Conservation (phyloP, 1,139 yeast species). For the Hanseniaspora uvarum region DNA sequence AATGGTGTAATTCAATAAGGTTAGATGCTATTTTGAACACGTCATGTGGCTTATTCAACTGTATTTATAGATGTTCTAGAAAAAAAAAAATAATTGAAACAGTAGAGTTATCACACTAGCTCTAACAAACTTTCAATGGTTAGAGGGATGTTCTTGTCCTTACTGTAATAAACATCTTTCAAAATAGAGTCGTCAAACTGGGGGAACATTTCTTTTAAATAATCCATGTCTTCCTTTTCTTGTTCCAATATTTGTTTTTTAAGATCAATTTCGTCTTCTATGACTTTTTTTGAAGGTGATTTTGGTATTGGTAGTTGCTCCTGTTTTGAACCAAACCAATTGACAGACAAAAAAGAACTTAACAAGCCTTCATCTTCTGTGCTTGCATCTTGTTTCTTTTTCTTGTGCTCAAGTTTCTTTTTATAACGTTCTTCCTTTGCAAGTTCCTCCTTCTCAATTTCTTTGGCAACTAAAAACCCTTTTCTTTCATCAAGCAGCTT, state of each 20-base stretch:
- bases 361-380: neutral
- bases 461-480: constrained; percentile 20
- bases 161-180: constrained; percentile 58
- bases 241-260: constrained; percentile 30
- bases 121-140: constrained; percentile 58
- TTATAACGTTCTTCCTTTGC: neutral
- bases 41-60: too few species aligned
- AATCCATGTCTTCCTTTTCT: constrained; percentile 36
- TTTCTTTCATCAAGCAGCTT: constrained; percentile 38
- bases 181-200: constrained; percentile 56
- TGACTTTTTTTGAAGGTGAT: constrained; percentile 22
- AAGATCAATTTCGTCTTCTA: constrained; percentile 22
- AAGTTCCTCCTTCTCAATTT: constrained; percentile 6
- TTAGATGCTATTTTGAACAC: too few species aligned
- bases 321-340: constrained; percentile 9
- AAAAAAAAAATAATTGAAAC: too few species aligned
- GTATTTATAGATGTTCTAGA: too few species aligned
- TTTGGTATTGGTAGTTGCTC: neutral
- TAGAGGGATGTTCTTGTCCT: constrained; percentile 58
- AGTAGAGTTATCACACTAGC: constrained; percentile 22
- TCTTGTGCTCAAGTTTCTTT: neutral
- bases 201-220: constrained; percentile 66
- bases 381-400: neutral
- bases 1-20: too few species aligned
- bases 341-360: neutral